phyloP scores from a whole-genome alignment of 495 filamentous ascomycete genomes.

The Aspergillus funiculosus region DNA sequence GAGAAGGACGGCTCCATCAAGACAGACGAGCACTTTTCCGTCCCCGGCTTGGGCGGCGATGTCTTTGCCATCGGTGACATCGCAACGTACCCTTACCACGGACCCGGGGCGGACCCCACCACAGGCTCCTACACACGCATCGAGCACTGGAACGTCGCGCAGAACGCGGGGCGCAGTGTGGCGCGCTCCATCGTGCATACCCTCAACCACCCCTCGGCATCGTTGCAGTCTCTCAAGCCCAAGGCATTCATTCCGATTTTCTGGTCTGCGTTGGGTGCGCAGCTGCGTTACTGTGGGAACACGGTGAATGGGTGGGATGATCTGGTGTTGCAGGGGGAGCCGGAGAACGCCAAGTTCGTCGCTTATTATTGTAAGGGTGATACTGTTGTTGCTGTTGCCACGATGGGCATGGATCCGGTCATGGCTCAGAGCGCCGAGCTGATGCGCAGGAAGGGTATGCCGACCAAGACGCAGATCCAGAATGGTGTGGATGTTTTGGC shows the following conservation, averaged over 20 bases:
- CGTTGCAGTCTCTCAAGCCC: conserved; percentile 41
- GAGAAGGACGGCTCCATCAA: conserved; percentile 75
- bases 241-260: conserved; percentile 87
- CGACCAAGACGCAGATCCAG: conserved; percentile 68
- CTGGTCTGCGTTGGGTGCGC: conserved; percentile 86
- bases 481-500: conserved; percentile 68
- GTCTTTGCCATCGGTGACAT: conserved; percentile 97
- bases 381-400: conserved; percentile 84
- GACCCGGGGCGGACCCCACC: conserved; percentile 61
- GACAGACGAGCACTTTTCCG: conserved; percentile 70
- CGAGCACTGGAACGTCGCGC: conserved; percentile 98
- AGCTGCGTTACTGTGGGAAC: conserved; percentile 89
- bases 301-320: conserved; percentile 78
- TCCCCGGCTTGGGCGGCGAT: conserved; percentile 59
- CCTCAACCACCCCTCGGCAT: conserved; percentile 8
- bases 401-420: conserved; percentile 83
- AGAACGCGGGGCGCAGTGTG: conserved; percentile 77
- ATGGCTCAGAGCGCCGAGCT: conserved; percentile 79
- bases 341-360: conserved; percentile 75
- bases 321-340: conserved; percentile 66
- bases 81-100: conserved; percentile 89
- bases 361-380: conserved; percentile 87
- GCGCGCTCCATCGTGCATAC: conserved; percentile 65
- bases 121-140: conserved; percentile 58
- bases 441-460: conserved; percentile 80